Evolutionary conservation across 1,284 basidiomycete genomes (phyloP), one percentile per base, ranked within the genome.

Genomic region (Trichosporon coremiiforme): DNA sequence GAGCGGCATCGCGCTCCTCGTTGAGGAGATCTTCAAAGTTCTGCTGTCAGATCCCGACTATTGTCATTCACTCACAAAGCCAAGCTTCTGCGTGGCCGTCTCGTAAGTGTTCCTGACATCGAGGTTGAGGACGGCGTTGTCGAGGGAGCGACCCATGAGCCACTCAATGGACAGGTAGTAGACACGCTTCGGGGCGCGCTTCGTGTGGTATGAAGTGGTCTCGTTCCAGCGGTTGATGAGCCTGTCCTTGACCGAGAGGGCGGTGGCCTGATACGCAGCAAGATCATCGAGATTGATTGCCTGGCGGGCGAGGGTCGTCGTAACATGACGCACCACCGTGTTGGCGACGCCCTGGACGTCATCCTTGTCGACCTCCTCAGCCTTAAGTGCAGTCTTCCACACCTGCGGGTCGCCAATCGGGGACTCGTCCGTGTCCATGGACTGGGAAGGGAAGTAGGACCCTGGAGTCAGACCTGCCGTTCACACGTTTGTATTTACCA

Each of bases 111-210:
- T 86, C 82, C 94, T 91, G 73, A 95, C 84, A 17, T 89, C 90
- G 31, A 97, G 87, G 81, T 95, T 96, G 72, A 97, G 88, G 20
- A 97, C 88, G 75, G 91, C 91, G 75, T 94, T 94, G 79, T 96
- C 94, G 70, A 95, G 88, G 1, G 92, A 91, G 66, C 93, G 88
- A 62, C 93, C 93, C 90, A 94, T 80, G 65, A 83, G 77, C 81
- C 79, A 93, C 83, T 97, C 94, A 69, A 96, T 88, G 62, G 85
- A 86, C 69, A 87, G 88, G 83, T 96, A 96, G 86, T 96, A 97
- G 13, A 94, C 91, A 73, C 85, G 75, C 79, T 83, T 83, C 57
- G 81, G 82, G 36, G 82, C 80, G 20, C 76, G 75, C 63, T 68
- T 76, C 36, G 82, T 83, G 70, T 83, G 82, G 68, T 82, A 80